phyloP scores from a whole-genome alignment of 345 rosid genomes.

The Lepidium sativum region DNA sequence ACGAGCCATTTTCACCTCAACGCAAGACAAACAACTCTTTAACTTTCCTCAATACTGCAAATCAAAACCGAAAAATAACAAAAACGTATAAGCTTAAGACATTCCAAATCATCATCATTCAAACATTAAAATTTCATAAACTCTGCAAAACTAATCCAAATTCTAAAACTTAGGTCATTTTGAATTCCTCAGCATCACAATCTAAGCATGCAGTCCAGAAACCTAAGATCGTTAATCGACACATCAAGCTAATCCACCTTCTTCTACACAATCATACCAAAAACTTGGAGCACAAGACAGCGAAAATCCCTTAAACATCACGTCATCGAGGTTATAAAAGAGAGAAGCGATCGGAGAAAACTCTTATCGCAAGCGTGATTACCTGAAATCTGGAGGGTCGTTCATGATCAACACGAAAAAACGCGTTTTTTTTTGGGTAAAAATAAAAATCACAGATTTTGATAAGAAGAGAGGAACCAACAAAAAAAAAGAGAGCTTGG shows the following conservation, averaged over 20 bases:
- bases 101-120: background rate
- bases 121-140: background rate
- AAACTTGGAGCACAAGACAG: slow-evolving; percentile 22
- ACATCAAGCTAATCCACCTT: background rate
- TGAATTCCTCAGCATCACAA: background rate
- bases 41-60: background rate
- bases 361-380: background rate
- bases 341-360: background rate
- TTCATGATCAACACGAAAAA: slow-evolving; percentile 18
- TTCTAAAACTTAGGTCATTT: background rate
- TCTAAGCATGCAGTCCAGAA: background rate
- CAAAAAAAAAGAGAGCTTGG: background rate
- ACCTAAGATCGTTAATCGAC: background rate
- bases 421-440: background rate
- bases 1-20: slow-evolving; percentile 43
- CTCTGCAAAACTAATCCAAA: background rate
- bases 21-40: background rate
- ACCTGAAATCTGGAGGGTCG: slow-evolving; percentile 24
- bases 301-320: background rate
- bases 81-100: background rate
- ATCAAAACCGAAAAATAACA: background rate
- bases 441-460: background rate
- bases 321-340: background rate
- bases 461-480: background rate
- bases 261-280: background rate